Conservation (phyloP, 768 basidiomycete genomes). For the Suillus bovinus region DNA sequence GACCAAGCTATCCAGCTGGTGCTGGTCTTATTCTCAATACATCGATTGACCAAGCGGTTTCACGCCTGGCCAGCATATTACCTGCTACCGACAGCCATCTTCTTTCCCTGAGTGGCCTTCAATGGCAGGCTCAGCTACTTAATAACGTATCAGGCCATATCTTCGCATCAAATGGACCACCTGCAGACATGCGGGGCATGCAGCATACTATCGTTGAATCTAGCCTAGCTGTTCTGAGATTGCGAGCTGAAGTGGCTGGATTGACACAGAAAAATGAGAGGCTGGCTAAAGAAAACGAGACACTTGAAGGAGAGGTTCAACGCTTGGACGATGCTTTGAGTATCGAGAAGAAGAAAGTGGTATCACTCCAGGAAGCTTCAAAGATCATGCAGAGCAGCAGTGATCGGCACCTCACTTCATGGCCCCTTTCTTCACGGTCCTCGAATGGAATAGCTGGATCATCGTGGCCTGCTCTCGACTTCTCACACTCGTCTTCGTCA, state of each 20-base stretch:
- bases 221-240: slow-evolving; percentile 47
- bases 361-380: not conserved
- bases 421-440: slow-evolving; percentile 10
- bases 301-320: slow-evolving; percentile 28
- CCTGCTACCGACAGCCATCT: slow-evolving; percentile 45
- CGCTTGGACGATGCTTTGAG: slow-evolving; percentile 17
- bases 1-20: slow-evolving; percentile 58
- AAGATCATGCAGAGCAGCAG: not conserved
- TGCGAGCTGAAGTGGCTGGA: slow-evolving; percentile 42
- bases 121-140: slow-evolving; percentile 69
- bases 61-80: slow-evolving; percentile 47
- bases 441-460: slow-evolving; percentile 26
- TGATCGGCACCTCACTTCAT: slow-evolving; percentile 7
- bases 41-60: slow-evolving; percentile 43
- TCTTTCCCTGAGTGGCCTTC: slow-evolving; percentile 43
- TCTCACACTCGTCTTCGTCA: slow-evolving; percentile 26
- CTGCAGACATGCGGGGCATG: slow-evolving; percentile 21
- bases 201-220: slow-evolving; percentile 46
- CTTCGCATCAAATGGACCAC: slow-evolving; percentile 38
- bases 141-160: slow-evolving; percentile 60
- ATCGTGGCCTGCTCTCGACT: not conserved
- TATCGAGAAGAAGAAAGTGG: slow-evolving; percentile 12
- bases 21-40: slow-evolving; percentile 58
- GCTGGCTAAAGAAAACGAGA: slow-evolving; percentile 24
- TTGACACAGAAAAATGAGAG: slow-evolving; percentile 34